A percentile compares a stretch with the other conserved stretches of the same genome.
Evolutionary conservation across 1,284 basidiomycete genomes (phyloP).

Genomic region (Ustilago lituana): DNA sequence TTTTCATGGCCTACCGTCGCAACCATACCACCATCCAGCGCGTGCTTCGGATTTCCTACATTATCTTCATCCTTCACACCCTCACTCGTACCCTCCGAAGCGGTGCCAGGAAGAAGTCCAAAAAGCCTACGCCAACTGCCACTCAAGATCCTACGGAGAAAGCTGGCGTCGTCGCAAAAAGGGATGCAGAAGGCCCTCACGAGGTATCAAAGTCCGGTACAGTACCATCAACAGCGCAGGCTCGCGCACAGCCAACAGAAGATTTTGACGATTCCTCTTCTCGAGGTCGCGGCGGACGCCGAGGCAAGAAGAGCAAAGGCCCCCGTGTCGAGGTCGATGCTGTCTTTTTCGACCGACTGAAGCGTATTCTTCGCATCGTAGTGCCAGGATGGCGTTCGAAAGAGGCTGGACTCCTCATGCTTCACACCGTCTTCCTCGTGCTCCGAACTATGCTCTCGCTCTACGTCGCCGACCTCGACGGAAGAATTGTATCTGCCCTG

Average conservation of each 20-base stretch:
- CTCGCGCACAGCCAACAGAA: constrained; percentile 7
- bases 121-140: constrained; percentile 13
- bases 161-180: constrained; percentile 23
- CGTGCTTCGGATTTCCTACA: constrained; percentile 51
- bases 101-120: constrained; percentile 51
- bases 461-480: constrained; percentile 94
- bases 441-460: constrained; percentile 89
- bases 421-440: constrained; percentile 87
- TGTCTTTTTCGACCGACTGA: constrained; percentile 84
- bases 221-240: too few species aligned
- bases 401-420: constrained; percentile 83
- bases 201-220: constrained; percentile 18
- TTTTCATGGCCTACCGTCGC: constrained; percentile 51
- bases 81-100: constrained; percentile 48
- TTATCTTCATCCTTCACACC: constrained; percentile 48
- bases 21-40: constrained; percentile 61
- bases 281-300: constrained; percentile 32
- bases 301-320: constrained; percentile 42
- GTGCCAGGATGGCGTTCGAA: constrained; percentile 85
- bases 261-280: constrained; percentile 36
- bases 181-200: constrained; percentile 17
- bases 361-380: constrained; percentile 82
- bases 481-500: constrained; percentile 88
- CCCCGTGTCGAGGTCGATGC: constrained; percentile 78
- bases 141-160: constrained; percentile 19